Evolutionary conservation across 2,329 filamentous ascomycete species (phyloP).

Genomic region (Colletotrichum chlorophyti): DNA sequence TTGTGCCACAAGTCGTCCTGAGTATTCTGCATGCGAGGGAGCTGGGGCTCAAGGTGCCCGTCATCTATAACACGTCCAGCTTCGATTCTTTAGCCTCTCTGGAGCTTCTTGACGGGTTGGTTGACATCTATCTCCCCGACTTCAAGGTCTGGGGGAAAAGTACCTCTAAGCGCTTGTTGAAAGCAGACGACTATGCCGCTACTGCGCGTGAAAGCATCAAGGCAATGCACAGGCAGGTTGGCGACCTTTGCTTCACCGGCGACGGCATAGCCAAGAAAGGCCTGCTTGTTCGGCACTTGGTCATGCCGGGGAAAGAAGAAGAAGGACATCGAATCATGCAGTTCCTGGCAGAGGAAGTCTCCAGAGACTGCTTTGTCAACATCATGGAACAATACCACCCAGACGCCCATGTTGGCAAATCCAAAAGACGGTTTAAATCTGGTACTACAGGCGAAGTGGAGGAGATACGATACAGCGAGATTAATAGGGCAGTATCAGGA

Average conservation of each 20-base stretch:
- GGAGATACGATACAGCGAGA: conserved; percentile 73
- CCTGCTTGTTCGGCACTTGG: conserved; percentile 77
- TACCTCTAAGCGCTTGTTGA: conserved; percentile 75
- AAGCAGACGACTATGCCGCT: conserved; percentile 77
- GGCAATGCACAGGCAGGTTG: conserved; percentile 82
- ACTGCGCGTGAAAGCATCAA: conserved; percentile 79
- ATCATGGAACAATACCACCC: conserved; percentile 92
- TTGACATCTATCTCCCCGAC: conserved; percentile 88
- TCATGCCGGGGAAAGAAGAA: conserved; percentile 82
- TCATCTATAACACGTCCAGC: conserved; percentile 85
- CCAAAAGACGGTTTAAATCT: conserved; percentile 47
- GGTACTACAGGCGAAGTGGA: conserved; percentile 41
- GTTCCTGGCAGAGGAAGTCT: conserved; percentile 77
- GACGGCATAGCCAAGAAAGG: conserved; percentile 84
- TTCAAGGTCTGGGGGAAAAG: conserved; percentile 80
- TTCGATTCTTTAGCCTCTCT: conserved; percentile 80
- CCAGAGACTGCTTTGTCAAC: conserved; percentile 78
- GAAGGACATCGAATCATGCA: conserved; percentile 78
- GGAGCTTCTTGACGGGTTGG: conserved; percentile 75
- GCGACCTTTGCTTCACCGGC: conserved; percentile 80
- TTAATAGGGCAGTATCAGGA: conserved; percentile 73
- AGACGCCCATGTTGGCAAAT: conserved; percentile 81
- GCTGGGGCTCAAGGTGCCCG: conserved; percentile 72
- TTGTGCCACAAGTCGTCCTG: conserved; percentile 82
- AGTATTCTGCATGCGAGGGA: conserved; percentile 77